Base-by-base conservation (phyloP, 139 green algal species). In the Axilococcus clingmanii region DNA sequence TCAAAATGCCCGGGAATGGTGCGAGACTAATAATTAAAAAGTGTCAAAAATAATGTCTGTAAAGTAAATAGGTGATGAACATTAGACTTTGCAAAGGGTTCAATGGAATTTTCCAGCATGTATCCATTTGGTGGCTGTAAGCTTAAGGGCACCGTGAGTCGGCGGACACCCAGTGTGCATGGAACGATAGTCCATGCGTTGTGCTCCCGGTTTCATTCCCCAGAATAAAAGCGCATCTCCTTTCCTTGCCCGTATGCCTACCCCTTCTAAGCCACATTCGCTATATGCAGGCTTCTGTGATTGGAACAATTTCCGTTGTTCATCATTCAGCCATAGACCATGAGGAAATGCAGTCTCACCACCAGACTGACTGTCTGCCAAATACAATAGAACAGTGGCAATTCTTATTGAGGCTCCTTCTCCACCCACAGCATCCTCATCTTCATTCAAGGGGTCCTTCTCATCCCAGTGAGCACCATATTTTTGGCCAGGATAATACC, bases 1-100 rank as follows among this genome's bases (percentile, higher is more conserved):
- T 69, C 93, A 99, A 74, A 99, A 99, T 46, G 91, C 87, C 0
- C 64, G 80, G 9, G 72, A 83, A 46, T 99, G 84, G 84, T 68
- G 50, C 40, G 62, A 65, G 23, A 34, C 14, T 20, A 12, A 51
- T 0, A n/a, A n/a, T n/a, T n/a, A n/a, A n/a, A n/a, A n/a, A n/a
- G n/a, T n/a, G n/a, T n/a, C n/a, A n/a, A n/a, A n/a, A n/a, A n/a
- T n/a, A n/a, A n/a, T n/a, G n/a, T n/a, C n/a, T n/a, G n/a, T n/a
- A n/a, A n/a, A n/a, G n/a, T n/a, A n/a, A n/a, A n/a, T n/a, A n/a
- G n/a, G n/a, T n/a, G n/a, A n/a, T n/a, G n/a, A n/a, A n/a, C n/a
- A n/a, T n/a, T n/a, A n/a, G n/a, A n/a, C n/a, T n/a, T n/a, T n/a
- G n/a, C n/a, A n/a, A n/a, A n/a, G n/a, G n/a, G n/a, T n/a, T n/a